These are phyloP conservation scores for Hyphopichia burtonii DNA, from an alignment of 1,139 yeast species.

Conservation along the genomic window DNA sequence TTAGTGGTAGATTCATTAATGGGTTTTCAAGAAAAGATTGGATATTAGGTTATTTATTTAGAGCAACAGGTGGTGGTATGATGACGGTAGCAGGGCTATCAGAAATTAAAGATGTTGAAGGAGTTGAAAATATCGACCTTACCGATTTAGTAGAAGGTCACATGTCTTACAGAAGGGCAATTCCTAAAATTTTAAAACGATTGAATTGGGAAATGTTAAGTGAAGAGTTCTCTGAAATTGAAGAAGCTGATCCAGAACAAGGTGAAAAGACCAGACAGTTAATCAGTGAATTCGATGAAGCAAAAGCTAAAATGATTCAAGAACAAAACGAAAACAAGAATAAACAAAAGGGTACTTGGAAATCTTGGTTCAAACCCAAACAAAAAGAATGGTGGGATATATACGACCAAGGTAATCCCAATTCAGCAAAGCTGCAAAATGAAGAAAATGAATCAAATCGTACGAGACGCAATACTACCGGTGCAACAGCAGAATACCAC, in stretches of 20 bases:
- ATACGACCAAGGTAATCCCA: conserved; percentile 1
- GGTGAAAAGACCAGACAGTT: conserved; percentile 79
- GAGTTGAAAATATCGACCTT: conserved; percentile 82
- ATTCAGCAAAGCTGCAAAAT: background rate
- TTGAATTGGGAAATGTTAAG: conserved; percentile 80
- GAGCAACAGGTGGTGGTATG: conserved; percentile 95
- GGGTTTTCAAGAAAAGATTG: conserved; percentile 94
- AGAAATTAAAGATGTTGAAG: conserved; percentile 60
- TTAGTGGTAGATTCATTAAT: conserved; percentile 85
- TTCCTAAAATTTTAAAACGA: conserved; percentile 71
- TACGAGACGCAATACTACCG: background rate
- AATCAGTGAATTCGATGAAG: conserved; percentile 81
- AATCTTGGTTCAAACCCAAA: conserved; percentile 70
- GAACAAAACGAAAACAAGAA: conserved; percentile 30
- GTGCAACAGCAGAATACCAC: conserved; percentile 8
- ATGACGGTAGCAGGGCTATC: conserved; percentile 89
- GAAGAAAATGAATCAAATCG: background rate
- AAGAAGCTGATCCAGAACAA: conserved; percentile 91
- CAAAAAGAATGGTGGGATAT: conserved; percentile 85
- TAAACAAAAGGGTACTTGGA: conserved; percentile 48
- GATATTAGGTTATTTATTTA: conserved; percentile 90
- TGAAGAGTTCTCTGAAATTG: conserved; percentile 94
- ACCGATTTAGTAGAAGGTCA: conserved; percentile 90
- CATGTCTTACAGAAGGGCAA: conserved; percentile 92
- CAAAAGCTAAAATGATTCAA: conserved; percentile 58